Base-by-base conservation (phyloP, 768 basidiomycete genomes). In the Inosperma sp. region DNA sequence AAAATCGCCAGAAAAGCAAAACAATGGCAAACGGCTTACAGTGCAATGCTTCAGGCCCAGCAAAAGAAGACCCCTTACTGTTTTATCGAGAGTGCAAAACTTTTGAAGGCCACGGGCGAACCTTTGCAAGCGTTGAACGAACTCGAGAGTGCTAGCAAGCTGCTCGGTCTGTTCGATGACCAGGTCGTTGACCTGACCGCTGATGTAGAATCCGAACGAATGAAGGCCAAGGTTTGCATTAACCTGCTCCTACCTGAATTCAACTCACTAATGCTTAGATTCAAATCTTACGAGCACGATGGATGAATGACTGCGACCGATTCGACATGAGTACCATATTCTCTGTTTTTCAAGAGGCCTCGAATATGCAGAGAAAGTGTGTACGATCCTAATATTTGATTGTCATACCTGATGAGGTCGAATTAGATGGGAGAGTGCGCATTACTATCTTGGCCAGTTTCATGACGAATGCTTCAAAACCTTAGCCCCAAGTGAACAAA, bases 21-120 rank as follows among this genome's bases (percentile, higher is more conserved):
- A 0, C 93, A 98, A 64, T 85, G 82, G 75, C 95, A 97, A 70
- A 97, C 95, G 0, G 93, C 96, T 2, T 99, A 98, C 64, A 96
- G 90, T 61, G 93, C 96, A 5, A 82, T 88, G 56, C 76, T 99
- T 0, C 96, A 99, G 68, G 92, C 93, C 0, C 80, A 84, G 49
- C 84, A 90, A 60, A 75, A 73, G 55, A 75, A 81, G 17, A 78
- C 83, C 1, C 77, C 78, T 0, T 93, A 86, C 62, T 80, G 85
- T 14, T 96, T 94, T 68, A 76, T 97, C 43, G 89, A 98, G 64
- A 92, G 85, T 60, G 89, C 91, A 1, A 97, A 92, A 64, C 79
- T 98, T 4, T 70, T 88, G 52, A 84, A 85, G 56, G 82, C 82
- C 3, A 81, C 76, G 31, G 92, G 88, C 2, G 88, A 95, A 56